phyloP scores from a whole-genome alignment of 2,329 filamentous ascomycete species.

The Aspergillus tanneri region DNA sequence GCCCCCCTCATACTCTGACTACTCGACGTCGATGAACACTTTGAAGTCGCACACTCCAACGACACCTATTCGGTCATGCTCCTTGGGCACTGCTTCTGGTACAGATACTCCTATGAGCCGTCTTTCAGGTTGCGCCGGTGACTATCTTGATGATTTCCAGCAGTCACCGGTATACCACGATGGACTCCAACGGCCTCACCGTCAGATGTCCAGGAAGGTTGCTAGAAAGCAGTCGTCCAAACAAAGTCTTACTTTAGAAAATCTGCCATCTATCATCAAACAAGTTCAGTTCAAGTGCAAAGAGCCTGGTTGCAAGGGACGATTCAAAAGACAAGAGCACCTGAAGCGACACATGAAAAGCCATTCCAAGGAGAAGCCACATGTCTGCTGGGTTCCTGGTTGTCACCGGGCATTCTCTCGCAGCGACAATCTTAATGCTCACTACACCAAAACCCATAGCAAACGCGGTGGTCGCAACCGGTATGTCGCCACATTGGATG shows the following conservation, averaged over 20 bases:
- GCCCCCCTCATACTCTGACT: slow-evolving; percentile 40
- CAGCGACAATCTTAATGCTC: slow-evolving; percentile 48
- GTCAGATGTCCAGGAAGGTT: slow-evolving; percentile 34
- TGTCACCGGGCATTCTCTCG: slow-evolving; percentile 45
- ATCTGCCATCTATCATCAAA: slow-evolving; percentile 40
- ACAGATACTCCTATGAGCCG: slow-evolving; percentile 38
- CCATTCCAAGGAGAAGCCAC: slow-evolving; percentile 46
- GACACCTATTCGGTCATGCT: slow-evolving; percentile 37
- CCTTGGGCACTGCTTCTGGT: slow-evolving; percentile 35
- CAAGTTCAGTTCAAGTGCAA: slow-evolving; percentile 45
- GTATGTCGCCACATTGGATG: slow-evolving; percentile 48
- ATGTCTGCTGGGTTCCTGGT: slow-evolving; percentile 46
- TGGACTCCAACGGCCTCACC: slow-evolving; percentile 30
- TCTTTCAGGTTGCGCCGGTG: slow-evolving; percentile 32
- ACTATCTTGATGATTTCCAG: slow-evolving; percentile 38
- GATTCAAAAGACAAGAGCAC: slow-evolving; percentile 52
- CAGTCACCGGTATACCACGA: slow-evolving; percentile 37
- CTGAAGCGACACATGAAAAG: slow-evolving; percentile 51
- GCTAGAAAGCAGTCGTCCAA: slow-evolving; percentile 32
- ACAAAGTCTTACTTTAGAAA: slow-evolving; percentile 38
- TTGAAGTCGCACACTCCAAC: slow-evolving; percentile 40
- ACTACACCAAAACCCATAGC: slow-evolving; percentile 49
- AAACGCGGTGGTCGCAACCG: slow-evolving; percentile 47
- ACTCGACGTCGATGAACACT: slow-evolving; percentile 32
- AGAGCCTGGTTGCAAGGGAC: slow-evolving; percentile 44